Conservation (phyloP, 2,329 filamentous ascomycete species). For the Neofusicoccum parvum region DNA sequence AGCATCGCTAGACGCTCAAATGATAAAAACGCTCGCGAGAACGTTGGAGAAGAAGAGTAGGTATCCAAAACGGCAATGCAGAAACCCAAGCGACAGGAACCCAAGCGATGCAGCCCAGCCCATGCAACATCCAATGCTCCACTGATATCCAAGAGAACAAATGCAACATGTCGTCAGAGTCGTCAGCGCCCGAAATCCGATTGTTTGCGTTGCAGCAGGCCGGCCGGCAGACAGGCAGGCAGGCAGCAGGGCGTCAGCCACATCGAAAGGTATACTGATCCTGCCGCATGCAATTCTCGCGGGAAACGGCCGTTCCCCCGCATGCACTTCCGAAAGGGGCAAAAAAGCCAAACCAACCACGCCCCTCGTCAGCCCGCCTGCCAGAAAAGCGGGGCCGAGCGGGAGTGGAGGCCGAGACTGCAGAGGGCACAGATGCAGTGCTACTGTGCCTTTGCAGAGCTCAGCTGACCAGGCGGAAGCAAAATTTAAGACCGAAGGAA, state of each 20-base stretch:
- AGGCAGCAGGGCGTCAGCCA: not conserved
- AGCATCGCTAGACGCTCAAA: constrained; percentile 13
- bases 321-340: not conserved
- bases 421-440: not conserved
- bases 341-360: constrained; percentile 15
- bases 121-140: constrained; percentile 1
- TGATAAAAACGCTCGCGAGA: not conserved
- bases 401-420: not conserved
- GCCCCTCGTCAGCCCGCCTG: not conserved
- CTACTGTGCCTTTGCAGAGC: not conserved
- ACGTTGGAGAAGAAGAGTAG: not conserved
- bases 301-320: not conserved
- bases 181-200: not conserved
- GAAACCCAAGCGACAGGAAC: not conserved
- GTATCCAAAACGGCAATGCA: not conserved
- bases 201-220: not conserved
- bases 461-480: not conserved
- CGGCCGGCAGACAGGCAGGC: not conserved
- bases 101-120: not conserved
- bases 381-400: constrained; percentile 5
- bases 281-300: not conserved
- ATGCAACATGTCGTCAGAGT: constrained; percentile 5
- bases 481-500: not conserved
- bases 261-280: no score
- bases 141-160: not conserved